These are phyloP conservation scores for Hyphodiscus hymeniophilus DNA, from an alignment of 495 filamentous ascomycete genomes.

Conservation along the genomic window DNA sequence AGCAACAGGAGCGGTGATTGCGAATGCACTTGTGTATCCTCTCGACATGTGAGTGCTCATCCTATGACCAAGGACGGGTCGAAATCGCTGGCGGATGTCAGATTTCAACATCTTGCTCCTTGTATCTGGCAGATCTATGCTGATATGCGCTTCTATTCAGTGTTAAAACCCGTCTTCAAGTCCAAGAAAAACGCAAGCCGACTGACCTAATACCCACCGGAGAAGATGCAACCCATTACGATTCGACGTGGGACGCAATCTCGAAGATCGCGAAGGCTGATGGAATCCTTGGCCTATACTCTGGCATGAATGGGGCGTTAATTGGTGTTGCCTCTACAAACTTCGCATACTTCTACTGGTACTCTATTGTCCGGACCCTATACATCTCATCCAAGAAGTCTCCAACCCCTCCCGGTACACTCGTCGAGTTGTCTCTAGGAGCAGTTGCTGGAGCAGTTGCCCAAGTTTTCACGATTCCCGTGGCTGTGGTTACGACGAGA, in stretches of 20 bases:
- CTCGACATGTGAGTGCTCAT: slow-evolving; percentile 74
- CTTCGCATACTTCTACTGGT: slow-evolving; percentile 99
- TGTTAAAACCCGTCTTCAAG: slow-evolving; percentile 94
- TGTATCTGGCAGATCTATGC: slow-evolving; percentile 7
- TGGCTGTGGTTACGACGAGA: slow-evolving; percentile 88
- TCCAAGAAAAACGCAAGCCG: slow-evolving; percentile 72
- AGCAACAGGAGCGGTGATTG: slow-evolving; percentile 86
- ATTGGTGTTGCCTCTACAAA: slow-evolving; percentile 94
- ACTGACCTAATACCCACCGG: slow-evolving; percentile 27
- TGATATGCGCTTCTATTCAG: slow-evolving; percentile 33
- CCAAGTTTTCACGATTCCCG: slow-evolving; percentile 93
- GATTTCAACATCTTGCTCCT: too few relatives aligned
- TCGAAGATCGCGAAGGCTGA: slow-evolving; percentile 77
- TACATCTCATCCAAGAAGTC: slow-evolving; percentile 63
- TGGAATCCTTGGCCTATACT: slow-evolving; percentile 75
- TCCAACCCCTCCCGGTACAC: slow-evolving; percentile 65
- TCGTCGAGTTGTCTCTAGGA: slow-evolving; percentile 77
- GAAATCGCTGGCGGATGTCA: too few relatives aligned
- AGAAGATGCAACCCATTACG: slow-evolving; percentile 60
- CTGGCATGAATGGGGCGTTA: slow-evolving; percentile 77
- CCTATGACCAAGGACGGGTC: too few relatives aligned
- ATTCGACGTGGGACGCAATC: slow-evolving; percentile 80
- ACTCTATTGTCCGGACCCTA: slow-evolving; percentile 75
- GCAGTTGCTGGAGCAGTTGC: slow-evolving; percentile 85
- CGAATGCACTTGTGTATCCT: slow-evolving; percentile 94